Base-by-base conservation (phyloP, 2,329 filamentous ascomycete genomes). In the Fusarium sp. region DNA sequence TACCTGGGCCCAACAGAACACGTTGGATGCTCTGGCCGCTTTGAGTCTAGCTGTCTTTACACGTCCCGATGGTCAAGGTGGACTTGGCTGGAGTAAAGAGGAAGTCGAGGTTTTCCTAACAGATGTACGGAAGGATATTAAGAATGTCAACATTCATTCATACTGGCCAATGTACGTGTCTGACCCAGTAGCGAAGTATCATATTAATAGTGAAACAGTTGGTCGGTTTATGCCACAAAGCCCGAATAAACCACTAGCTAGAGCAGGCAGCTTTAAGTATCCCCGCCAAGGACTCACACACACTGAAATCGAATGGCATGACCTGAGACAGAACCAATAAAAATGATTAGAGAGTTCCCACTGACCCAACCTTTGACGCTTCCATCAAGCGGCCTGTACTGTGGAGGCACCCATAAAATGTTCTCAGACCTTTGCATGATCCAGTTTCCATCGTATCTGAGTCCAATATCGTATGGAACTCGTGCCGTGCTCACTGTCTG, bases 161-260 rank as follows among this genome's bases (percentile, higher is more conserved):
- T 64, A 64, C 14, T 64, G 62, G 28, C 44, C 38, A 8, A 63
- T 64, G 62, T 64, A 15, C 26, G 61, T 26, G 1, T 18, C 6
- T 1, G 1, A 7, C 4, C 1, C 1, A 5, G 1, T 3, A 11
- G 24, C 6, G 0, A 28, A 17, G 9, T 14, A 1, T 11, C 0
- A 1, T 10, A 8, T 4, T 63, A 2, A 63, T 22, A 1, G 2
- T 14, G 8, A 3, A 15, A 18, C 5, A 64, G 61, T 4, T 64
- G 61, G 61, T 64, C 61, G 3, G 30, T 64, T 0, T 64, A 62
- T n/a, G 61, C 61, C 1, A 50, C 56, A 2, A 64, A 44, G 6
- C 36, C 55, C 0, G 9, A 57, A 14, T 26, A 26, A 24, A 17
- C 2, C n/a, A 44, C n/a, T 44, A 24, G 15, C n/a, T 44, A 18